phyloP scores from a whole-genome alignment of 805 yeast genomes.

The Wickerhamomyces chaumierensis region DNA sequence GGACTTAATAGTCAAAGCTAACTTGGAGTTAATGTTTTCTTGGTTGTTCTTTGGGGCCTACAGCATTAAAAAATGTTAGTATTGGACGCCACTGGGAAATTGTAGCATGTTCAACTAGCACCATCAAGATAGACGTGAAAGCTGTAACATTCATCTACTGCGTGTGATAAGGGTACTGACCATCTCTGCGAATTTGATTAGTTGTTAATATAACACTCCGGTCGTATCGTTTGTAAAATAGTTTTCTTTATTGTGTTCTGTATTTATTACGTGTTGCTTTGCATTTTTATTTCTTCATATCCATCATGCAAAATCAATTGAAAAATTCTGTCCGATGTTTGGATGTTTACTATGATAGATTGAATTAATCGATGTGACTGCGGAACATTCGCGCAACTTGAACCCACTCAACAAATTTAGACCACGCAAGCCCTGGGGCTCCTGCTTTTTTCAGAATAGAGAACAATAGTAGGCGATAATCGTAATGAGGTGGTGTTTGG shows the following conservation, averaged over 20 bases:
- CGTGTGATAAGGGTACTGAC: conserved; percentile 67
- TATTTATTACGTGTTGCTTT: neutral
- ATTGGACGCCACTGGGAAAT: too few relatives aligned
- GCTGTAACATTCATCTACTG: too few relatives aligned
- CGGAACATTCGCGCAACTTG: neutral
- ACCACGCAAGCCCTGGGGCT: too few relatives aligned
- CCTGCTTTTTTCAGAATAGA: too few relatives aligned
- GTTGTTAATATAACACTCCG: conserved; percentile 68
- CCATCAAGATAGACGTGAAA: too few relatives aligned
- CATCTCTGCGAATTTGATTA: conserved; percentile 83
- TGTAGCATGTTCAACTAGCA: too few relatives aligned
- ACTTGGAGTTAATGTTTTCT: conserved; percentile 95
- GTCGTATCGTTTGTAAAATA: conserved; percentile 43
- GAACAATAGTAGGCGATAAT: too few relatives aligned
- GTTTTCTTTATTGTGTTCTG: too few relatives aligned
- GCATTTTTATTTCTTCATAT: too few relatives aligned
- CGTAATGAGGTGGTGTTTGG: conserved; percentile 2
- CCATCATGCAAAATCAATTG: too few relatives aligned
- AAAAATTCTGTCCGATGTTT: conserved; percentile 3
- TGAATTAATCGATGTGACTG: neutral
- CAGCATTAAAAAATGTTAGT: conserved; percentile 25
- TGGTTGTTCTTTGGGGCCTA: conserved; percentile 93
- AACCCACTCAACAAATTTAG: too few relatives aligned
- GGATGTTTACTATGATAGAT: neutral
- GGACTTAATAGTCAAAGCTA: conserved; percentile 95